A percentile compares a stretch with the other conserved stretches of the same genome.
phyloP scores from a whole-genome alignment of 2,329 filamentous ascomycete species.

The Drechslerella dactyloides region DNA sequence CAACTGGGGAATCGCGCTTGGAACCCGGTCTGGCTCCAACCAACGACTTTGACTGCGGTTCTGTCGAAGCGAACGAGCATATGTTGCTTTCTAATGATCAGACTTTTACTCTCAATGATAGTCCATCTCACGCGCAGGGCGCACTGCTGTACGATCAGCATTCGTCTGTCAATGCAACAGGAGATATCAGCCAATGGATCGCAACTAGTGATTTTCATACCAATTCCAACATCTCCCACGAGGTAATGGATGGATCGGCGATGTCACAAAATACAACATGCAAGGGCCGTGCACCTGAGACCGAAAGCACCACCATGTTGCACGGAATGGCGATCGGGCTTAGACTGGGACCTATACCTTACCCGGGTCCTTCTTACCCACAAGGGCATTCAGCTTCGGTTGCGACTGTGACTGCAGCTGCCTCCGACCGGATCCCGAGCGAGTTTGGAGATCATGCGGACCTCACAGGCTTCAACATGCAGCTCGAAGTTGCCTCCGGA shows the following conservation, averaged over 20 bases:
- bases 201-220: constrained; percentile 23
- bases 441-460: constrained; percentile 26
- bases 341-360: too few species aligned
- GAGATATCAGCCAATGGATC: constrained; percentile 27
- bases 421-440: neutral
- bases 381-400: neutral
- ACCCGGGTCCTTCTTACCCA: neutral
- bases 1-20: constrained; percentile 4
- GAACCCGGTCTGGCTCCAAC: constrained; percentile 14
- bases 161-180: constrained; percentile 9
- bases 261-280: constrained; percentile 23
- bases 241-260: constrained; percentile 22
- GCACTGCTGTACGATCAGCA: too few species aligned
- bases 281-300: constrained; percentile 12
- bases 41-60: constrained; percentile 9
- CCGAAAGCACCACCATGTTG: too few species aligned
- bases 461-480: too few species aligned
- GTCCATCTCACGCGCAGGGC: too few species aligned
- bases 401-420: too few species aligned
- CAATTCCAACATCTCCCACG: constrained; percentile 19
- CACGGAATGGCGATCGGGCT: too few species aligned
- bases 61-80: constrained; percentile 23
- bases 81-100: constrained; percentile 1
- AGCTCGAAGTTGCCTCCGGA: too few species aligned
- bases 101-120: constrained; percentile 26